Evolutionary conservation across 2,329 filamentous ascomycete genomes (phyloP).

Genomic region (Colletotrichum endophyticum): DNA sequence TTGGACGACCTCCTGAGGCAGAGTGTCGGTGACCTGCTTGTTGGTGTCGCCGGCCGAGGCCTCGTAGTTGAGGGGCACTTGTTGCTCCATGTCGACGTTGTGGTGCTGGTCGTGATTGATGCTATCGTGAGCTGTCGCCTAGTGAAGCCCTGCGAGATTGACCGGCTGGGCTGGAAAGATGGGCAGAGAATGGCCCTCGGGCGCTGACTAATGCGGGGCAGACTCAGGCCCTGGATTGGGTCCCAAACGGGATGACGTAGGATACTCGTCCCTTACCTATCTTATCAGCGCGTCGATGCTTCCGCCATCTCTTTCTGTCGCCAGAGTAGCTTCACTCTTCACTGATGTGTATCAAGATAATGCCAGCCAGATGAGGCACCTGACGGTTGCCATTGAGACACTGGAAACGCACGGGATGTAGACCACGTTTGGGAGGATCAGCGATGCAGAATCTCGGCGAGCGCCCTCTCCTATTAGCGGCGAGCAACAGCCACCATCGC

Average conservation of each 20-base stretch:
- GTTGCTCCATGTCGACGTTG: constrained; percentile 61
- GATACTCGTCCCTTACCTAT: neutral
- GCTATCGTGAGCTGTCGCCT: constrained; percentile 5
- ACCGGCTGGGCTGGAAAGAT: constrained; percentile 9
- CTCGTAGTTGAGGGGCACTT: constrained; percentile 77
- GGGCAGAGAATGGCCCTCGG: neutral
- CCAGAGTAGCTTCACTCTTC: neutral
- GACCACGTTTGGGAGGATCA: neutral
- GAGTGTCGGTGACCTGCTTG: constrained; percentile 69
- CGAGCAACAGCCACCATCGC: neutral
- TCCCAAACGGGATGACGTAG: constrained; percentile 6
- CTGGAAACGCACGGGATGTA: neutral
- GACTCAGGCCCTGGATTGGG: neutral
- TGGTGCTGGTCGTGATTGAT: constrained; percentile 5
- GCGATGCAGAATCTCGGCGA: neutral
- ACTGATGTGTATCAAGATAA: neutral
- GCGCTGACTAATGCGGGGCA: constrained; percentile 20
- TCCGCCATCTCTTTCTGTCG: neutral
- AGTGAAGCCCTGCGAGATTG: neutral
- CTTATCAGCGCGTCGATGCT: neutral
- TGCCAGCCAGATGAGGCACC: neutral
- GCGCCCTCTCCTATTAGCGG: neutral
- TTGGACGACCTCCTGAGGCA: constrained; percentile 85
- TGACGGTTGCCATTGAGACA: neutral
- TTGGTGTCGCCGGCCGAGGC: constrained; percentile 76